phyloP scores from a whole-genome alignment of 2,329 filamentous ascomycete genomes.

The Gliomastix tumulicola region DNA sequence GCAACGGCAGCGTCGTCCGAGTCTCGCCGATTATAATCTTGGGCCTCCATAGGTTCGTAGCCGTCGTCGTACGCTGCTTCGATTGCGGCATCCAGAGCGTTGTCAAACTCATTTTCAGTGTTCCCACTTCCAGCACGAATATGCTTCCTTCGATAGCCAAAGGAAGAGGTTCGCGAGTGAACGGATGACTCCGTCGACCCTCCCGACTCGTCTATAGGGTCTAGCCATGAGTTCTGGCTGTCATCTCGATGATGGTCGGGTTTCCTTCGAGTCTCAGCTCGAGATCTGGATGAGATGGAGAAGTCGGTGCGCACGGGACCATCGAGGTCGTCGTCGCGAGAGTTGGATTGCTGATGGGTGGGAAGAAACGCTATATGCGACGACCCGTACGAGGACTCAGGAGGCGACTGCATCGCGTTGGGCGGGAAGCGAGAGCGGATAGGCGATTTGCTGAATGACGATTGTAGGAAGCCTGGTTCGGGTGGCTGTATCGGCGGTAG shows the following conservation, averaged over 20 bases:
- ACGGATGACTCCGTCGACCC: conserved; percentile 73
- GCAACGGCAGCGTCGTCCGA: conserved; percentile 39
- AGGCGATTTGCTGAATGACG: conserved; percentile 46
- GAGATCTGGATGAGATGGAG: conserved; percentile 11
- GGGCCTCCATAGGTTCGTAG: conserved; percentile 62
- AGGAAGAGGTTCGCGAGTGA: conserved; percentile 70
- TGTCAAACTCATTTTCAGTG: conserved; percentile 88
- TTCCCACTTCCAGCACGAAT: conserved; percentile 61
- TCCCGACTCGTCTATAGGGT: conserved; percentile 86
- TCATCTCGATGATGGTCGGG: conserved; percentile 43
- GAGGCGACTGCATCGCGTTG: conserved; percentile 12
- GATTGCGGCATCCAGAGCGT: conserved; percentile 87
- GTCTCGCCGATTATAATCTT: conserved; percentile 25
- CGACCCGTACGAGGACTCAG: conserved; percentile 2
- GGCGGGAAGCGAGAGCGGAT: conserved; percentile 15
- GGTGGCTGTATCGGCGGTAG: conserved; percentile 12
- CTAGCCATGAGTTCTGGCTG: conserved; percentile 85
- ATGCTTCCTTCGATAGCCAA: conserved; percentile 61
- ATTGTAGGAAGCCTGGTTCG: conserved; percentile 33
- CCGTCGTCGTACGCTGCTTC: conserved; percentile 94
- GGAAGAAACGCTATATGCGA: too few species aligned
- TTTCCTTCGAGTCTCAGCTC: neutral
- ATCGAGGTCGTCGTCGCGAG: conserved; percentile 9
- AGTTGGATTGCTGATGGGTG: neutral
- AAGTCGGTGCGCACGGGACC: conserved; percentile 25